Evolutionary conservation across 2,329 filamentous ascomycete genomes (phyloP).

Genomic region (Xylariomycetidae sp.): DNA sequence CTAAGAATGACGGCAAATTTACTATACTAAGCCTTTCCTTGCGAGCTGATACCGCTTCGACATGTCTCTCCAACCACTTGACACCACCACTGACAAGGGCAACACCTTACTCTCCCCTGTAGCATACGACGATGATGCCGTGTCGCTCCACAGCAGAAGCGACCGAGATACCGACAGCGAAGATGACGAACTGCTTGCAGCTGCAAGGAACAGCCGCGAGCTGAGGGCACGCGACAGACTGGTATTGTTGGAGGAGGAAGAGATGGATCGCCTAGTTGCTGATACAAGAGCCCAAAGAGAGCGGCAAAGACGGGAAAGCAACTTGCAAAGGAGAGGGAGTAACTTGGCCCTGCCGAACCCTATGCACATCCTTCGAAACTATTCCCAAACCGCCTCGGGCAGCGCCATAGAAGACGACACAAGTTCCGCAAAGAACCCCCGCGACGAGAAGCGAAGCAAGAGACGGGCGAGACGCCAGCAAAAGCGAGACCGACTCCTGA

Average conservation of each 20-base stretch:
- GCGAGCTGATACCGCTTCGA: too few relatives aligned
- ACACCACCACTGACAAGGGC: slow-evolving; percentile 24
- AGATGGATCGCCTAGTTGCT: slow-evolving; percentile 57
- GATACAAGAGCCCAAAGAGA: slow-evolving; percentile 44
- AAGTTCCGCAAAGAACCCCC: slow-evolving; percentile 45
- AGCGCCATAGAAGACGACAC: slow-evolving; percentile 37
- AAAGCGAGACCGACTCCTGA: slow-evolving; percentile 49
- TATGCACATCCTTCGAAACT: slow-evolving; percentile 36
- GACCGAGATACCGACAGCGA: slow-evolving; percentile 75
- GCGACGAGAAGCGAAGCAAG: slow-evolving; percentile 44
- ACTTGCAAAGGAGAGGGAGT: slow-evolving; percentile 36
- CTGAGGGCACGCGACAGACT: slow-evolving; percentile 64
- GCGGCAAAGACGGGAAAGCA: slow-evolving; percentile 41
- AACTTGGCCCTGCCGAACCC: slow-evolving; percentile 48
- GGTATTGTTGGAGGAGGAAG: slow-evolving; percentile 72
- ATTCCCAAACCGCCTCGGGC: slow-evolving; percentile 27
- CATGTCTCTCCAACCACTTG: slow-evolving; percentile 26
- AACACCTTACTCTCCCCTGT: slow-evolving; percentile 56
- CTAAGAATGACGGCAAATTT: too few relatives aligned
- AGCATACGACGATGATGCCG: slow-evolving; percentile 64
- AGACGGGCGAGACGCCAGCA: slow-evolving; percentile 47
- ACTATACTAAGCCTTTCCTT: too few relatives aligned
- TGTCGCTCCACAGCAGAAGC: slow-evolving; percentile 61
- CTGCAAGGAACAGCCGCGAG: slow-evolving; percentile 64
- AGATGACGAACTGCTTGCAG: slow-evolving; percentile 64